Conservation (phyloP, 2,329 filamentous ascomycete species). For the Penicillium sp. region DNA sequence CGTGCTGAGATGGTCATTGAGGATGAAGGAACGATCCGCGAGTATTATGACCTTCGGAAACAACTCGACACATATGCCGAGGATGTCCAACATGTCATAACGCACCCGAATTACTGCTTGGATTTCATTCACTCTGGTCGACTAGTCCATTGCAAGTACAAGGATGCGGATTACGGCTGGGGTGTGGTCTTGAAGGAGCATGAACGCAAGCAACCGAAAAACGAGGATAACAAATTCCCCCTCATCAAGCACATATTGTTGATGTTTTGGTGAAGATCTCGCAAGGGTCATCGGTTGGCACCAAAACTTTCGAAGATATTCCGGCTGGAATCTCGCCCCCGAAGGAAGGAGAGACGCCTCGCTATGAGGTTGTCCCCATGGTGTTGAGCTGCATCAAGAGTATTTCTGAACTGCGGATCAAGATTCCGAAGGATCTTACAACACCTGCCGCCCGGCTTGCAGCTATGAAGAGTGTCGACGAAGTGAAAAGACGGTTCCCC, state of each 20-base stretch:
- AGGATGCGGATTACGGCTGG: slow-evolving; percentile 85
- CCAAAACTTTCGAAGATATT: slow-evolving; percentile 61
- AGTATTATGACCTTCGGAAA: slow-evolving; percentile 87
- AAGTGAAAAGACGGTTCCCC: slow-evolving; percentile 82
- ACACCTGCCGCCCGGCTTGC: slow-evolving; percentile 64
- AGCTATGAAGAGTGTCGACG: slow-evolving; percentile 64
- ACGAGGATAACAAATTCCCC: slow-evolving; percentile 61
- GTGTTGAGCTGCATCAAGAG: slow-evolving; percentile 79
- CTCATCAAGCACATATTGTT: slow-evolving; percentile 75
- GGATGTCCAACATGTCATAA: slow-evolving; percentile 88
- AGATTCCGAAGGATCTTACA: slow-evolving; percentile 73
- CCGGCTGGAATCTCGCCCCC: slow-evolving; percentile 60
- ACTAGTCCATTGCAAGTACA: slow-evolving; percentile 77
- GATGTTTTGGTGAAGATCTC: slow-evolving; percentile 72
- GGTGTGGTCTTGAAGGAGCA: slow-evolving; percentile 77
- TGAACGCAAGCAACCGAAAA: slow-evolving; percentile 62
- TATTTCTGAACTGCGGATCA: slow-evolving; percentile 78
- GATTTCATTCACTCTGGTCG: slow-evolving; percentile 85
- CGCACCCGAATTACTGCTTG: slow-evolving; percentile 80
- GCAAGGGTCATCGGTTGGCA: slow-evolving; percentile 49
- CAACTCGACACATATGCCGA: slow-evolving; percentile 78
- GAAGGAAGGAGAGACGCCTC: slow-evolving; percentile 59
- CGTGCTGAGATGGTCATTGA: slow-evolving; percentile 70
- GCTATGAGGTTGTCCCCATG: slow-evolving; percentile 80
- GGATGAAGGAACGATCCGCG: slow-evolving; percentile 83